Percentiles rank a stretch among this genome's conserved stretches.
Evolutionary conservation across 2,329 filamentous ascomycete species (phyloP).

Genomic region (Neurospora sp.): DNA sequence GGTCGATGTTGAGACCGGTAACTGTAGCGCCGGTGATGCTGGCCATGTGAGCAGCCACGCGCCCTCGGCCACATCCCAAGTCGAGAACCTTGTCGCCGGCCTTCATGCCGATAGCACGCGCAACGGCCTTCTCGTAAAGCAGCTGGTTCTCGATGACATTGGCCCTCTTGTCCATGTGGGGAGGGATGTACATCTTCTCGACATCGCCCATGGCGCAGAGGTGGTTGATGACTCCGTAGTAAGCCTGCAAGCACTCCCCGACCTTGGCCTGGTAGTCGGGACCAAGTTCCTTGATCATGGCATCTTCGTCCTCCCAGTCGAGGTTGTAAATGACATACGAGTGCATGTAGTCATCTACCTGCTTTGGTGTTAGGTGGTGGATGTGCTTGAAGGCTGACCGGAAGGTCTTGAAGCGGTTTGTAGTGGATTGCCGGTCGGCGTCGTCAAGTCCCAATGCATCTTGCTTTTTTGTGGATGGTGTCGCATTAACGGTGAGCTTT

Average conservation of each 20-base stretch:
- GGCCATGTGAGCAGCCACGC: slow-evolving; percentile 44
- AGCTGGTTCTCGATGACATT: slow-evolving; percentile 42
- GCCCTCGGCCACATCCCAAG: slow-evolving; percentile 41
- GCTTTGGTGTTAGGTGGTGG: slow-evolving; percentile 34
- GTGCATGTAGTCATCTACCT: slow-evolving; percentile 46
- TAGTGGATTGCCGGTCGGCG: slow-evolving; percentile 33
- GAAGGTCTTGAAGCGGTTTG: slow-evolving; percentile 40
- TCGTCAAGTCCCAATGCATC: slow-evolving; percentile 2
- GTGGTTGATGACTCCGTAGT: slow-evolving; percentile 45
- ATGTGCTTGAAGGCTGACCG: slow-evolving; percentile 40
- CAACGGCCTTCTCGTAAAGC: slow-evolving; percentile 40
- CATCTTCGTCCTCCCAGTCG: slow-evolving; percentile 40
- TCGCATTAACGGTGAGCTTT: neutral
- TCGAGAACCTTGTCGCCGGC: slow-evolving; percentile 38
- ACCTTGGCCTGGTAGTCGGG: slow-evolving; percentile 39
- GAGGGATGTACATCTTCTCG: slow-evolving; percentile 50
- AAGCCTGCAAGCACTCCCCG: slow-evolving; percentile 39
- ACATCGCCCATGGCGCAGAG: slow-evolving; percentile 44
- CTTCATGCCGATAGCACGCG: slow-evolving; percentile 34
- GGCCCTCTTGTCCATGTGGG: slow-evolving; percentile 39
- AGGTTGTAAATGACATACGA: slow-evolving; percentile 47
- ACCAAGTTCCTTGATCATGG: slow-evolving; percentile 37
- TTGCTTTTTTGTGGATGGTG: neutral
- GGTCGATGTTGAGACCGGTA: slow-evolving; percentile 44
- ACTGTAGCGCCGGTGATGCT: slow-evolving; percentile 35